Evolutionary conservation across 148 eudicot species (phyloP).

Genomic region (Vaccinium vitisidaea): DNA sequence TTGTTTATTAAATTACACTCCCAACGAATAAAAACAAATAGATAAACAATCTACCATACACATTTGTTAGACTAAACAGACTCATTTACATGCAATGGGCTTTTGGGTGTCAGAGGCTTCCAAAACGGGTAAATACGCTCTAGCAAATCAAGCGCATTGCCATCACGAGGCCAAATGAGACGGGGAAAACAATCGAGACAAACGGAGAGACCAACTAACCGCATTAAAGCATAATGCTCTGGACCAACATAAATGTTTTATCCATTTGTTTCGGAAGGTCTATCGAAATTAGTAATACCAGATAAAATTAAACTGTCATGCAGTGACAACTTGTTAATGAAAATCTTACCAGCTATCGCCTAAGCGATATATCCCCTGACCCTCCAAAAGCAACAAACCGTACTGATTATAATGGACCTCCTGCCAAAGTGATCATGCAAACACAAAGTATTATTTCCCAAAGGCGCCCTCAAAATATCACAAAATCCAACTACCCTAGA

Average conservation of each 20-base stretch:
- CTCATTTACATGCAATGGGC: no score
- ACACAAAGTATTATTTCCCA: conserved; percentile 8
- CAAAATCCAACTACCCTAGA: background rate
- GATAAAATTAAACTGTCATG: background rate
- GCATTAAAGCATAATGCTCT: background rate
- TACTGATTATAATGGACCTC: conserved; percentile 98
- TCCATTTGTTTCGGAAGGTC: background rate
- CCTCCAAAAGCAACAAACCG: conserved; percentile 87
- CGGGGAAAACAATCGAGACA: background rate
- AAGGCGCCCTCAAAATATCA: background rate
- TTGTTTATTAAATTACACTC: no score
- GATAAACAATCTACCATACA: no score
- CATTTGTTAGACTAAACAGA: no score
- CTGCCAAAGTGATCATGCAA: conserved; percentile 38
- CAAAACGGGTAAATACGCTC: background rate
- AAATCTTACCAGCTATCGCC: conserved; percentile 82
- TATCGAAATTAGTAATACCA: background rate
- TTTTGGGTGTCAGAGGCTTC: background rate
- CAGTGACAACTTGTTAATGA: background rate
- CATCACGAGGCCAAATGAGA: background rate
- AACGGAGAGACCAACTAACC: background rate
- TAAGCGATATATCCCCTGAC: conserved; percentile 91
- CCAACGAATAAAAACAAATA: no score
- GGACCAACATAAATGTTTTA: background rate
- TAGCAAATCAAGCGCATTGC: background rate